phyloP scores from a whole-genome alignment of 768 basidiomycete species.

The Termitomyces sp. region DNA sequence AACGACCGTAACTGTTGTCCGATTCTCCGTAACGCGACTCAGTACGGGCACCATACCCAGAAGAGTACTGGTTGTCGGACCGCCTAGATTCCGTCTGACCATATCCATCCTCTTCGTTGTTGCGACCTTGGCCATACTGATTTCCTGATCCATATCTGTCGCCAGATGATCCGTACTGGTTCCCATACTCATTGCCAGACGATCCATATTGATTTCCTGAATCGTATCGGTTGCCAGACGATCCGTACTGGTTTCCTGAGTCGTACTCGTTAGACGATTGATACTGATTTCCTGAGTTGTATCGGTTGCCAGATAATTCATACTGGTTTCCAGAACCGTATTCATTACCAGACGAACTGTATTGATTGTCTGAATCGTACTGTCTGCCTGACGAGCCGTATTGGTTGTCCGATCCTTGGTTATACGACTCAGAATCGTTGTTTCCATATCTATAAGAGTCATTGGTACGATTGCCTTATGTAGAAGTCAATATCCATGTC shows the following conservation, averaged over 20 bases:
- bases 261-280: slow-evolving; percentile 1
- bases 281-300: slow-evolving; percentile 3
- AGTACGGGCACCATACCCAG: background rate
- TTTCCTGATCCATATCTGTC: slow-evolving; percentile 1
- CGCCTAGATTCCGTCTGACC: slow-evolving; percentile 4
- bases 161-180: background rate
- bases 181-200: background rate
- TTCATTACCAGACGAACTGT: slow-evolving; percentile 2
- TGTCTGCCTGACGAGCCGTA: slow-evolving; percentile 1
- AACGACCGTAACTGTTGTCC: background rate
- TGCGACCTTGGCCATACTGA: background rate
- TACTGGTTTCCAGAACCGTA: background rate
- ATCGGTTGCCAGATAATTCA: slow-evolving; percentile 5
- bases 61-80: slow-evolving; percentile 5
- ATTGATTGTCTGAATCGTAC: slow-evolving; percentile 3
- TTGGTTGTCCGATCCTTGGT: background rate
- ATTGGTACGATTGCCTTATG: background rate
- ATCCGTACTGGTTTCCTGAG: slow-evolving; percentile 4
- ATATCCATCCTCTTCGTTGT: slow-evolving; percentile 2
- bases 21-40: slow-evolving; percentile 1
- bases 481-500: background rate
- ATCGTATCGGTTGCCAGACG: background rate
- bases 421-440: background rate
- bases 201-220: background rate
- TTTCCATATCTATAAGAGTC: slow-evolving; percentile 1